A percentile compares a stretch with the other conserved stretches of the same genome.
Evolutionary conservation across 1,284 basidiomycete species (phyloP).

Genomic region (Melampsora americana): DNA sequence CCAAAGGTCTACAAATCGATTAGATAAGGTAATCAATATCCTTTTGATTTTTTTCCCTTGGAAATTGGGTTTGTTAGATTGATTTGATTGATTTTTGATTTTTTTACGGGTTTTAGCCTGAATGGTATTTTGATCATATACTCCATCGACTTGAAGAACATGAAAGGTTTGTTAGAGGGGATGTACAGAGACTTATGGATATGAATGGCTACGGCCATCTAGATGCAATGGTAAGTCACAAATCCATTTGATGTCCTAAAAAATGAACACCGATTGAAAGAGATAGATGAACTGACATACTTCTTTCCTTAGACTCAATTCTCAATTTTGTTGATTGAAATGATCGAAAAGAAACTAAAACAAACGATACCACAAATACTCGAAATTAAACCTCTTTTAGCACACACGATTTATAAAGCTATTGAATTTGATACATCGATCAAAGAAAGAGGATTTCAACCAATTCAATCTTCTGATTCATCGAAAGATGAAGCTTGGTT

Average conservation of each 20-base stretch:
- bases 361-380: conserved; percentile 72
- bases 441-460: neutral
- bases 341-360: conserved; percentile 61
- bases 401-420: conserved; percentile 91
- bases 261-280: conserved; percentile 48
- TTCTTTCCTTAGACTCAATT: too few relatives aligned
- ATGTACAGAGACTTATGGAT: neutral
- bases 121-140: conserved; percentile 93
- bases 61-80: neutral
- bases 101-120: conserved; percentile 61
- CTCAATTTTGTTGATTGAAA: conserved; percentile 42
- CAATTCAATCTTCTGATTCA: conserved; percentile 16
- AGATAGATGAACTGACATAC: conserved; percentile 48
- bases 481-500: too few relatives aligned
- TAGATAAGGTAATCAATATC: conserved; percentile 68
- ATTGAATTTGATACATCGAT: conserved; percentile 80
- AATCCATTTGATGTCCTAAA: too few relatives aligned
- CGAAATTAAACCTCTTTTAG: conserved; percentile 74
- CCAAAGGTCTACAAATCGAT: conserved; percentile 75
- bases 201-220: too few relatives aligned
- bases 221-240: too few relatives aligned
- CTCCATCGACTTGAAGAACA: conserved; percentile 60
- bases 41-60: neutral
- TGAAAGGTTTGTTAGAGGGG: conserved; percentile 8
- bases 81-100: conserved; percentile 17